phyloP scores from a whole-genome alignment of 164 flowering plant genomes.

The Vitis labrusca region DNA sequence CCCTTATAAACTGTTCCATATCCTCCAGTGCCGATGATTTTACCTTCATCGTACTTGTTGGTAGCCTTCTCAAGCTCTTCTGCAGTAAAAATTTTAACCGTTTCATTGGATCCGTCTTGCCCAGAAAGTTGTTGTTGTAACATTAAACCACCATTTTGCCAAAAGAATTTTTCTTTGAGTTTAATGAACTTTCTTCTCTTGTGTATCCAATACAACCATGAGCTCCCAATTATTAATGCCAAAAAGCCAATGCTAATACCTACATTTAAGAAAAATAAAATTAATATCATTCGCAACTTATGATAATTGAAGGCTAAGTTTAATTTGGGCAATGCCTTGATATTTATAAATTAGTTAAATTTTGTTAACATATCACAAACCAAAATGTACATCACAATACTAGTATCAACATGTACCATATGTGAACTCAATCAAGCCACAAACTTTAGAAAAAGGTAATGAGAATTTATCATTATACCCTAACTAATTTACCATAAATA shows the following conservation, averaged over 20 bases:
- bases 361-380: no score
- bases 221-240: not conserved
- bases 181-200: not conserved
- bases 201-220: not conserved
- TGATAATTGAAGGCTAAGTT: no score
- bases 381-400: no score
- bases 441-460: no score
- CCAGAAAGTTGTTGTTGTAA: not conserved
- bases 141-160: constrained; percentile 7
- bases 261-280: not conserved
- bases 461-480: no score
- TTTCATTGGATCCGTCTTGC: not conserved
- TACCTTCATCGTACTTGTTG: not conserved
- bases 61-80: constrained; percentile 3
- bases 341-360: no score
- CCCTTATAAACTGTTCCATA: constrained; percentile 15
- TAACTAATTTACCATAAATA: no score
- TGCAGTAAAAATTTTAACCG: not conserved
- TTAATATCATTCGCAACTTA: no score
- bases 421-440: no score
- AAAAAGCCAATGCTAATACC: not conserved
- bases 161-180: constrained; percentile 4
- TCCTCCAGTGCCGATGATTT: not conserved
- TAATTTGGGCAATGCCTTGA: no score
- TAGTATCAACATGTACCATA: no score